Evolutionary conservation across 106 monocot species (phyloP).

Genomic region (Narthecium ossifragum): DNA sequence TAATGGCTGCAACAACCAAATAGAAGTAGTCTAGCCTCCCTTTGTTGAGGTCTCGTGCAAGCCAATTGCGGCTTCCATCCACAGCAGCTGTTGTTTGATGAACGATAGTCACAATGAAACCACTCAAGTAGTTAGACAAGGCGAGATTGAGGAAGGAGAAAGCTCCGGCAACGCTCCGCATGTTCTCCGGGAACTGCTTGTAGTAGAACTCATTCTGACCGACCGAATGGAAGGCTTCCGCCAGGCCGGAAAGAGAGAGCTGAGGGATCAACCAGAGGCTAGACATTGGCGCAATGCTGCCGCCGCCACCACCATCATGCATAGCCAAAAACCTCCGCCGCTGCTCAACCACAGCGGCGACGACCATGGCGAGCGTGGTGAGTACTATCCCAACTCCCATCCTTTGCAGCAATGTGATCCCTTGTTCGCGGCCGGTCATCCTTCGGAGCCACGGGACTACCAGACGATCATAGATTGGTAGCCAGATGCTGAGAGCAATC

Average conservation of each 20-base stretch:
- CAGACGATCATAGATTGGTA: conserved; percentile 53
- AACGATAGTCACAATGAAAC: conserved; percentile 29
- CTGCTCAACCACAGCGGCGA: conserved; percentile 22
- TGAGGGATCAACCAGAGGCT: conserved; percentile 48
- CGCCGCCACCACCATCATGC: too few species aligned
- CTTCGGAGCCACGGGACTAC: conserved; percentile 26
- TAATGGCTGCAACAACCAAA: conserved; percentile 20
- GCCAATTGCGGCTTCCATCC: conserved; percentile 25
- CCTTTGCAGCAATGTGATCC: conserved; percentile 44
- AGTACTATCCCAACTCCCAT: conserved; percentile 55
- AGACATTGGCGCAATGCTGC: conserved; percentile 20
- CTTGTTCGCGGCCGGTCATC: conserved; percentile 15
- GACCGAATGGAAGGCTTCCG: conserved; percentile 46
- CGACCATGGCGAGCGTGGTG: conserved; percentile 17
- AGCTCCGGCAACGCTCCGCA: conserved; percentile 54
- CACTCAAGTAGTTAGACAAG: conserved; percentile 26
- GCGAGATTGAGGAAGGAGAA: conserved; percentile 22
- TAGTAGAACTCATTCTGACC: conserved; percentile 59
- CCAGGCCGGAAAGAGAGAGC: conserved; percentile 22
- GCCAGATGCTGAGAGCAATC: conserved; percentile 51
- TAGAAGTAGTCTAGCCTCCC: conserved; percentile 53
- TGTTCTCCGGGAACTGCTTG: conserved; percentile 70
- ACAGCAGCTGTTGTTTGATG: conserved; percentile 17
- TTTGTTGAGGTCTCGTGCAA: conserved; percentile 39
- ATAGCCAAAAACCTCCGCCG: conserved; percentile 15